These are phyloP conservation scores for Lindgomyces ingoldianus DNA, from an alignment of 495 filamentous ascomycete genomes.

Conservation along the genomic window DNA sequence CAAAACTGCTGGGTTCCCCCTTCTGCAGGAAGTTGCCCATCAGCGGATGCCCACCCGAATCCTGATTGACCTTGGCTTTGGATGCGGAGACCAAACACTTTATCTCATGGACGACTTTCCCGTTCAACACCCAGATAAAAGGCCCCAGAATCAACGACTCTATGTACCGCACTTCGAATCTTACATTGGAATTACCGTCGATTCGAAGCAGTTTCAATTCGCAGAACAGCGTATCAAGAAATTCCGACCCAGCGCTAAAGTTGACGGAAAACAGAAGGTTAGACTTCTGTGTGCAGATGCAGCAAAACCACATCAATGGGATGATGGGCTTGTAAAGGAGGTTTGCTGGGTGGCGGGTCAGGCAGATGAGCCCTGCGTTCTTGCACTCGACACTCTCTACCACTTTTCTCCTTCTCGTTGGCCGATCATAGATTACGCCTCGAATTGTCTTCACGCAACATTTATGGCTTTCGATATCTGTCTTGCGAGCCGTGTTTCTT, in stretches of 20 bases:
- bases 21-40: not conserved
- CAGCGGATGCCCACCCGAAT: not conserved
- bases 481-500: slow-evolving; percentile 20
- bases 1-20: slow-evolving; percentile 32
- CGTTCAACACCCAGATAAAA: not conserved
- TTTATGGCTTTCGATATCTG: slow-evolving; percentile 48
- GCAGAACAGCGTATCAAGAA: slow-evolving; percentile 7
- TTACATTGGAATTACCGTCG: slow-evolving; percentile 52
- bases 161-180: not conserved
- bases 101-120: slow-evolving; percentile 33
- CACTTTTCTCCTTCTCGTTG: slow-evolving; percentile 54
- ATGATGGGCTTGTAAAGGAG: not conserved
- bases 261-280: not conserved
- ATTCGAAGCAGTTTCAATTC: slow-evolving; percentile 13
- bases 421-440: slow-evolving; percentile 46
- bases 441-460: slow-evolving; percentile 44
- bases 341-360: not conserved
- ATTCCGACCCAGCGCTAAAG: not conserved
- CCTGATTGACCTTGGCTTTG: slow-evolving; percentile 53
- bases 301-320: slow-evolving; percentile 22
- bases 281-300: slow-evolving; percentile 31
- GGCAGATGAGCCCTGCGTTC: slow-evolving; percentile 44
- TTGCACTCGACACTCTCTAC: slow-evolving; percentile 55
- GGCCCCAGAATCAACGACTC: slow-evolving; percentile 13
- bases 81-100: slow-evolving; percentile 54